Percentiles rank a stretch among this genome's conserved stretches.
phyloP scores from a whole-genome alignment of 2,329 filamentous ascomycete genomes.

The Fusarium oxysporum region DNA sequence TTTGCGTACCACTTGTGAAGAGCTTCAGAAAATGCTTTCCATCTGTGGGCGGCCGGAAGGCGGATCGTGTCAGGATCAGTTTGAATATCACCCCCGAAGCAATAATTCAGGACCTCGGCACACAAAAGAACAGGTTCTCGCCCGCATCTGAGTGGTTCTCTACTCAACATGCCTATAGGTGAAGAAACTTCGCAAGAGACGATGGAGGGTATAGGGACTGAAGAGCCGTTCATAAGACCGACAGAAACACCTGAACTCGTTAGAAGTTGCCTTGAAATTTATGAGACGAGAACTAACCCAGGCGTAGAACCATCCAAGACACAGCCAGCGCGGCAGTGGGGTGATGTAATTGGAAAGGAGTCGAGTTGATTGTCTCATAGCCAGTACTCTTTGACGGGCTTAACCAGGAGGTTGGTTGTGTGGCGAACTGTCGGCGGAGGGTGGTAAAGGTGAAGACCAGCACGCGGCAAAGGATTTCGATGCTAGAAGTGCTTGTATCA shows the following conservation, averaged over 20 bases:
- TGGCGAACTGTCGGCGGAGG: slow-evolving; percentile 30
- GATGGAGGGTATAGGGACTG: slow-evolving; percentile 43
- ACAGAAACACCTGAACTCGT: slow-evolving; percentile 43
- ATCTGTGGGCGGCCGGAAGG: slow-evolving; percentile 42
- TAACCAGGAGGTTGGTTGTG: slow-evolving; percentile 37
- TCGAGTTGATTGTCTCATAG: slow-evolving; percentile 27
- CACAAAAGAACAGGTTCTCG: slow-evolving; percentile 49
- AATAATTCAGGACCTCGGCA: slow-evolving; percentile 51
- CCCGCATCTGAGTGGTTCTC: slow-evolving; percentile 37
- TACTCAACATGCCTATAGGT: slow-evolving; percentile 28
- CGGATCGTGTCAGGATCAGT: slow-evolving; percentile 18
- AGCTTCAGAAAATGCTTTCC: slow-evolving; percentile 48
- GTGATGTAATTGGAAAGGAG: slow-evolving; percentile 29
- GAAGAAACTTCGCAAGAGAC: slow-evolving; percentile 34
- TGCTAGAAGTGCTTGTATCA: slow-evolving; percentile 13
- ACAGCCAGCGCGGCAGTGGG: slow-evolving; percentile 28
- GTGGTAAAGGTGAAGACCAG: slow-evolving; percentile 26
- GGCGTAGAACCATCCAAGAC: slow-evolving; percentile 44
- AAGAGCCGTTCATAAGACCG: slow-evolving; percentile 44
- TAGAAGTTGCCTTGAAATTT: not conserved
- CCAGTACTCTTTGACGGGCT: slow-evolving; percentile 30
- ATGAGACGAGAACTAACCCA: slow-evolving; percentile 36
- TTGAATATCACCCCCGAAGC: slow-evolving; percentile 35
- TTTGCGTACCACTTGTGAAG: slow-evolving; percentile 50
- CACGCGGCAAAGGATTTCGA: slow-evolving; percentile 11